Base-by-base conservation (phyloP, 1,139 yeast species). In the Torulaspora globosa region DNA sequence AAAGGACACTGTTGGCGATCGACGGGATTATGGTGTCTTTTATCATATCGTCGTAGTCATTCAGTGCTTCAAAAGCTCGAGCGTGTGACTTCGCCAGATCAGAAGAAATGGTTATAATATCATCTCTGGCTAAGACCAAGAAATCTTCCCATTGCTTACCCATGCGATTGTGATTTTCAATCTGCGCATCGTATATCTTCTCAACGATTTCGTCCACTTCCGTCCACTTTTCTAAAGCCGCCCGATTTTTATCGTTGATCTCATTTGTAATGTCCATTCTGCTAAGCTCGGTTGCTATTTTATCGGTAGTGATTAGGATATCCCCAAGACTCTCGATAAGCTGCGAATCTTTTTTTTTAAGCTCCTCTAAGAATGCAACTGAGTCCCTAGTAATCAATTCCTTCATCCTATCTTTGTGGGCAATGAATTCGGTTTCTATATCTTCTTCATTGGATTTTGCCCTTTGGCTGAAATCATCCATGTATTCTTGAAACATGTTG, bases 371-470 rank as follows among this genome's bases (percentile, higher is more conserved):
- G 7, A 54, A 15, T n/a, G 32, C 27, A 14, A 29, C 39, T 5
- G 48, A 21, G 41, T 48, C 39, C 15, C 42, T 41, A 12, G 28
- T 15, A n/a, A 47, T 32, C 24, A 46, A 14, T 5, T 41, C 47
- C n/a, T 36, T 26, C 14, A 50, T 36, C 12, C 47, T 46, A 10
- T 30, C 46, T 28, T 54, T 53, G 19, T 56, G 44, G 1, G 34
- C 40, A 9, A 47, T 41, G 24, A 57, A 51, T 14, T 51, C 49
- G 11, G 46, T 42, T 21, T 52, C 53, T 28, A 61, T 50, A 24
- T 37, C 46, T 24, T 52, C 50, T n/a, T 44, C 38, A 14, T 46
- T 41, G 11, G 33, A 27, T 30, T 43, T 38, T 7, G 49, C 38
- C n/a, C 28, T 36, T n/a, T 50, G 36, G 21, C 30, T 21, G 12